phyloP scores from a whole-genome alignment of 805 yeast genomes.

The Saccharomyces jurei region DNA sequence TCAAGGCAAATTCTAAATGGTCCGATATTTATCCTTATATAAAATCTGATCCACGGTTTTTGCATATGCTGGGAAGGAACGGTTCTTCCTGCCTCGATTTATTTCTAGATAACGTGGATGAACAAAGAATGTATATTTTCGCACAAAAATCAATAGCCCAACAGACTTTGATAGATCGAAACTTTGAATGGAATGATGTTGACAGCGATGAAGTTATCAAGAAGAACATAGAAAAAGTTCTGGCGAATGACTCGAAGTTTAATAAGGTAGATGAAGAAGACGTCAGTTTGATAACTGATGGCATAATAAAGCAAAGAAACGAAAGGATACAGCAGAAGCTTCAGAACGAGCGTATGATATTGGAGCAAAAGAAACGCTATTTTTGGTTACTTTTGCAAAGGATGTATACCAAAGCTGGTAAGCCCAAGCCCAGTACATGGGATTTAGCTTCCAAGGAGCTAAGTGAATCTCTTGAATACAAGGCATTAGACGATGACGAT shows the following conservation, averaged over 20 bases:
- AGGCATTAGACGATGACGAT: conserved; percentile 30
- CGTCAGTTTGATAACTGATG: conserved; percentile 22
- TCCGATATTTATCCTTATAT: conserved; percentile 43
- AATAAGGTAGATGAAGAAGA: conserved; percentile 24
- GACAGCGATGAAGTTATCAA: conserved; percentile 12
- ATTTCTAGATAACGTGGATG: conserved; percentile 67
- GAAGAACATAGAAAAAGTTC: conserved; percentile 14
- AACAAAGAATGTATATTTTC: conserved; percentile 45
- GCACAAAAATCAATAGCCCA: conserved; percentile 54
- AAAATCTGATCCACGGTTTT: conserved; percentile 49
- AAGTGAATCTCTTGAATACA: conserved; percentile 28
- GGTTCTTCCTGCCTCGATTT: conserved; percentile 75
- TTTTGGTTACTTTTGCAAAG: conserved; percentile 21
- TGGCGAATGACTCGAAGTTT: conserved; percentile 19
- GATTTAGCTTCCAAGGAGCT: conserved; percentile 29
- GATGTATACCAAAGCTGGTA: conserved; percentile 16
- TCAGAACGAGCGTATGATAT: conserved; percentile 11
- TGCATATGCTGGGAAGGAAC: conserved; percentile 57
- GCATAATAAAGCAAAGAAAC: conserved; percentile 21
- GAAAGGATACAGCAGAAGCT: conserved; percentile 18
- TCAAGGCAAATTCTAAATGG: conserved; percentile 53
- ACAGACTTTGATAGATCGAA: conserved; percentile 37
- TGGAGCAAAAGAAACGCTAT: conserved; percentile 19
- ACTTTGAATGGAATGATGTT: conserved; percentile 19
- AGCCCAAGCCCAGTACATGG: conserved; percentile 30